Conservation (phyloP, 2,329 filamentous ascomycete genomes). For the Tolypocladium cylindrosporum region DNA sequence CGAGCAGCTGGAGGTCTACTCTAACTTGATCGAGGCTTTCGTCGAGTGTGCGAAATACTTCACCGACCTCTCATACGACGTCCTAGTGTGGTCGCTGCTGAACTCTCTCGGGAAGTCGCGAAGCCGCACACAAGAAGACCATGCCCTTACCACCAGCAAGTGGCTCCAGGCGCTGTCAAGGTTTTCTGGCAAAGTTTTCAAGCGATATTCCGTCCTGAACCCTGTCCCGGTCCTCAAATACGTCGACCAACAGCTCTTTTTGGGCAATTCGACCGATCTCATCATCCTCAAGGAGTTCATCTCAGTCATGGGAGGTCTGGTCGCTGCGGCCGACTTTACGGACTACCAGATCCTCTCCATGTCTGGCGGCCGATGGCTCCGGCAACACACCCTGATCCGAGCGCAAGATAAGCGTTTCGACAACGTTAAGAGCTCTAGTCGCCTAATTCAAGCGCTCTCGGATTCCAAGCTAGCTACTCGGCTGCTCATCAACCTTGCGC, state of each 20-base stretch:
- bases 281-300: conserved; percentile 88
- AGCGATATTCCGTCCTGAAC: conserved; percentile 75
- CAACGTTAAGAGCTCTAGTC: conserved; percentile 62
- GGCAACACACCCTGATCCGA: conserved; percentile 69
- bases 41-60: conserved; percentile 94
- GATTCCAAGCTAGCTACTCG: conserved; percentile 71
- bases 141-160: conserved; percentile 66
- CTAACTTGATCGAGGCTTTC: conserved; percentile 88
- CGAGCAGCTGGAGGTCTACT: conserved; percentile 85
- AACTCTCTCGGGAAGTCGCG: conserved; percentile 57
- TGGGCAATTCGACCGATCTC: conserved; percentile 79
- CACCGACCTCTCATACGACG: conserved; percentile 84
- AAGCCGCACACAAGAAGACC: conserved; percentile 52
- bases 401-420: conserved; percentile 76
- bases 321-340: conserved; percentile 77
- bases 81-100: conserved; percentile 85
- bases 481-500: conserved; percentile 80
- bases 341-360: conserved; percentile 81
- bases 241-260: conserved; percentile 71
- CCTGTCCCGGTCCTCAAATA: conserved; percentile 81
- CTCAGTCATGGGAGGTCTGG: conserved; percentile 86
- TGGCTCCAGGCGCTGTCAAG: conserved; percentile 85
- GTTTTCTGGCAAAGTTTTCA: conserved; percentile 88
- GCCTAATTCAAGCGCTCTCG: conserved; percentile 69
- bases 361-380: conserved; percentile 72